Percentiles rank a stretch among this genome's conserved stretches.
These are phyloP conservation scores for Corymbia citriodora DNA, from an alignment of 441 rosid species.

Conservation along the genomic window DNA sequence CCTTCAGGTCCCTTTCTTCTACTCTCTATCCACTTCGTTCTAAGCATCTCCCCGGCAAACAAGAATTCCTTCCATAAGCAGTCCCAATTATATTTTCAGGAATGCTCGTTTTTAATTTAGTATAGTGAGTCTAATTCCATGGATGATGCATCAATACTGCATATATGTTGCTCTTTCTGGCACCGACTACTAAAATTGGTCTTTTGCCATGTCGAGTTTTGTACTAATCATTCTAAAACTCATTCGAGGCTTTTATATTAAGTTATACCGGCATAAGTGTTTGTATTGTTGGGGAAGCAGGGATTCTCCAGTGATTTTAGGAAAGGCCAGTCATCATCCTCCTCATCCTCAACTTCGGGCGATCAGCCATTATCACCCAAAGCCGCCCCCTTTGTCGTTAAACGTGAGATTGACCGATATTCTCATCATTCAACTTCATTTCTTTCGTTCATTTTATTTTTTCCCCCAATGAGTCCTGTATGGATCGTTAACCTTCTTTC, in stretches of 20 bases:
- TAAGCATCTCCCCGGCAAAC: not conserved
- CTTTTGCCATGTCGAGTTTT: not conserved
- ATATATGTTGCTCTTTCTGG: not conserved
- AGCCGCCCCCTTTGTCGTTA: conserved; percentile 76
- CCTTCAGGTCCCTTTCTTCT: conserved; percentile 22
- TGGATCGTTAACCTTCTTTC: not conserved
- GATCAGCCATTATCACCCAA: conserved; percentile 73
- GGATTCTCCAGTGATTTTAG: conserved; percentile 51
- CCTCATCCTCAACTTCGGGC: conserved; percentile 63
- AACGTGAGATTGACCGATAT: conserved; percentile 38
- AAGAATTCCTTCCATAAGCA: not conserved
- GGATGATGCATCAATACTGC: not conserved
- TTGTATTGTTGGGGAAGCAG: conserved; percentile 36
- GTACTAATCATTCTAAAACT: not conserved
- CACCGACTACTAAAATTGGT: not conserved
- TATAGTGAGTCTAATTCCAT: not conserved
- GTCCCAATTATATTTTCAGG: not conserved
- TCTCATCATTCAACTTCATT: not conserved
- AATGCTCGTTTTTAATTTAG: not conserved
- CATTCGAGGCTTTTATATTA: not conserved
- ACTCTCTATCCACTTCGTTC: not conserved
- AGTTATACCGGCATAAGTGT: not conserved
- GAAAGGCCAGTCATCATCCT: conserved; percentile 66
- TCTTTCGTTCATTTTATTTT: not conserved
- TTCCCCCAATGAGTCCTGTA: not conserved